Conservation (phyloP, 352 stramenopile species). For the Phytophthora idaei region DNA sequence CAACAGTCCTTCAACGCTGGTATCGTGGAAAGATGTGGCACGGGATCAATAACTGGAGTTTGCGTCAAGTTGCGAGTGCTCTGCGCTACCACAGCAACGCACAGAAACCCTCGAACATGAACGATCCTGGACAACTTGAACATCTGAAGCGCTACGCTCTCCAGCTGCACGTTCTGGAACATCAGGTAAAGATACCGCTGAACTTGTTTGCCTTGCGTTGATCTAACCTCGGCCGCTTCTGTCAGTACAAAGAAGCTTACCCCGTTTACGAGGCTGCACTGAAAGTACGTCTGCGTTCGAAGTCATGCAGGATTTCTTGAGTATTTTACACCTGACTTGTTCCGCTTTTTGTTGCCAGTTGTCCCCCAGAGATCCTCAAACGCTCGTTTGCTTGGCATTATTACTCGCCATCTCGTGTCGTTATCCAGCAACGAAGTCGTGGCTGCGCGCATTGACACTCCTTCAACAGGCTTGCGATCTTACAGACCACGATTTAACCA, state of each 20-base stretch:
- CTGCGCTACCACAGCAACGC: constrained; percentile 48
- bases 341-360: constrained; percentile 26
- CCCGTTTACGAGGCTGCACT: constrained; percentile 57
- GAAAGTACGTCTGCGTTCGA: constrained; percentile 34
- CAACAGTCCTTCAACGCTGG: constrained; percentile 51
- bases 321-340: background rate
- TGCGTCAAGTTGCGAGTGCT: constrained; percentile 40
- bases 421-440: constrained; percentile 65
- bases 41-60: constrained; percentile 49
- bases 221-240: constrained; percentile 2
- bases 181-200: constrained; percentile 42
- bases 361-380: constrained; percentile 40
- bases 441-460: constrained; percentile 44
- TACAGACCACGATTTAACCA: constrained; percentile 8
- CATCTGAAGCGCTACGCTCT: constrained; percentile 48
- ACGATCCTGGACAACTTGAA: constrained; percentile 29
- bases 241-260: constrained; percentile 59
- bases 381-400: constrained; percentile 51
- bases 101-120: constrained; percentile 17
- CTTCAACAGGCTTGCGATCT: constrained; percentile 35
- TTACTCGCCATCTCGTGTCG: constrained; percentile 64
- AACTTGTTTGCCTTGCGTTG: background rate
- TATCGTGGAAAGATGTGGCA: constrained; percentile 60
- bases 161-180: constrained; percentile 54
- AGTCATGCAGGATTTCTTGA: background rate